Percentiles rank a stretch among this genome's conserved stretches.
These are phyloP conservation scores for Fusarium keratoplasticum DNA, from an alignment of 2,329 filamentous ascomycete genomes.

Conservation along the genomic window DNA sequence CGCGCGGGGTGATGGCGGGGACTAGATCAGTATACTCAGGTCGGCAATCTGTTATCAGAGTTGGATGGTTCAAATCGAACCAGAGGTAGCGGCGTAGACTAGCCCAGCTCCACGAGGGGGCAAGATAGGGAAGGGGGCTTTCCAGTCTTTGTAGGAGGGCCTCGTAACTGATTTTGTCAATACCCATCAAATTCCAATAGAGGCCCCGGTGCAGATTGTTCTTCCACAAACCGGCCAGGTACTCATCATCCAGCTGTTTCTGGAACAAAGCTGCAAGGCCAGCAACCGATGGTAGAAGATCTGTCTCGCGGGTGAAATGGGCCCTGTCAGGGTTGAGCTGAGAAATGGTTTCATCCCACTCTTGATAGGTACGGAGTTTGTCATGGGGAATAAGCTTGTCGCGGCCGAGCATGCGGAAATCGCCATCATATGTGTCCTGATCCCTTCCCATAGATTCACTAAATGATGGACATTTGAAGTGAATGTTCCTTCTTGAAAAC, in stretches of 20 bases:
- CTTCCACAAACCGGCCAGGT: background rate
- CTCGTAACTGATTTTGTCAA: background rate
- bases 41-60: background rate
- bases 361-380: background rate
- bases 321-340: background rate
- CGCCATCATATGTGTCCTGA: background rate
- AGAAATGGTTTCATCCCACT: background rate
- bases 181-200: background rate
- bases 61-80: background rate
- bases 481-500: background rate
- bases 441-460: background rate
- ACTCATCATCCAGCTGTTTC: background rate
- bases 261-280: background rate
- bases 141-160: background rate
- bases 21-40: background rate
- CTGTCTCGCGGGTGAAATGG: background rate
- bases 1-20: background rate
- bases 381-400: background rate
- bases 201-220: background rate
- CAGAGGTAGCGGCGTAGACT: background rate
- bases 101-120: background rate
- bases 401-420: background rate
- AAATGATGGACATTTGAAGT: background rate
- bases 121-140: background rate
- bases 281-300: background rate